Base-by-base conservation (phyloP, 345 rosid genomes). In the Noccaea bulbosa region DNA sequence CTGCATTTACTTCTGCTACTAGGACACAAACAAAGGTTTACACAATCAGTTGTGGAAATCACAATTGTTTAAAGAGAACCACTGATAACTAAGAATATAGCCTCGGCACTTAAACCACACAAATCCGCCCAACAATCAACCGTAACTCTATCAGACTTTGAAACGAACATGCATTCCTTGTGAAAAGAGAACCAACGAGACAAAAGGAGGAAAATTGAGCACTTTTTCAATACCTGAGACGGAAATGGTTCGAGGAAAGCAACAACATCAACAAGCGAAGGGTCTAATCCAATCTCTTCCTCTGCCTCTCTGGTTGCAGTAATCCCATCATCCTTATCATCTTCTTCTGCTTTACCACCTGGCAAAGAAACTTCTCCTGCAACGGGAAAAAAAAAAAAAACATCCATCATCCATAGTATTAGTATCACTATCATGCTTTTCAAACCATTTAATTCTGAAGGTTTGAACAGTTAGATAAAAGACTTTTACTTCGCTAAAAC, bases 311-410 rank as follows among this genome's bases (percentile, higher is more conserved):
- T 82, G 3, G 82, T 77, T 32, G 87, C 88, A n/a, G 84, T 83
- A 6, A 83, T 76, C 37, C 75, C 83, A 71, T 82, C 89, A 82
- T 83, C 82, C 77, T 77, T 78, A 68, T 84, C 86, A 60, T 69
- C 71, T 74, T 88, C 91, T 24, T 88, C 91, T 16, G 81, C 80
- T 76, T 86, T 86, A 56, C 91, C 87, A 44, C 89, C 91, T 11
- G 89, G 90, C 54, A 88, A 81, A 72, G 87, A 83, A 79, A 88
- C 84, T 78, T 88, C 91, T 59, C 88, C 91, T 88, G 77, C 70
- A 78, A 65, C 58, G 1, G 22, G n/a, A n/a, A 20, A 20, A 20
- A 20, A 58, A 2, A 14, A 7, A 68, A 62, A 24, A 30, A 51
- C 69, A 73, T 24, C n/a, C 58, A 56, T 22, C 73, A 51, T 39